These are phyloP conservation scores for Mangifera indica DNA, from an alignment of 345 rosid species.

Conservation along the genomic window DNA sequence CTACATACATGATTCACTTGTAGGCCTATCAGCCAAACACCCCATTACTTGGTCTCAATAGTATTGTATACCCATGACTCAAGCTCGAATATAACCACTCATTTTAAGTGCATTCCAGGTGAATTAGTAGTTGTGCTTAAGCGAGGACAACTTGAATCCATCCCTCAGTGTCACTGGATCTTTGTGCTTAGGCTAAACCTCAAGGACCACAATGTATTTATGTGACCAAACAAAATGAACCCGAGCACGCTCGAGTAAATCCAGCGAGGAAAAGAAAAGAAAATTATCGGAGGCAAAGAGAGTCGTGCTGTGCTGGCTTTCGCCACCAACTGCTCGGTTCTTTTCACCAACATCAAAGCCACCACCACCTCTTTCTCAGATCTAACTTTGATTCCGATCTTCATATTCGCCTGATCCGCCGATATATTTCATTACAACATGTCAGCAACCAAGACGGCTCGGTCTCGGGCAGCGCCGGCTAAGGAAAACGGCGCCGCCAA, in stretches of 20 bases:
- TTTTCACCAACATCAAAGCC: not conserved
- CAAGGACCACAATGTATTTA: not conserved
- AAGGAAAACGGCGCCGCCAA: slow-evolving; percentile 75
- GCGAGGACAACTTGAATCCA: no score
- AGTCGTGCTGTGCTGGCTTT: slow-evolving; percentile 5
- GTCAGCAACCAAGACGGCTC: slow-evolving; percentile 62
- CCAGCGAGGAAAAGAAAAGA: not conserved
- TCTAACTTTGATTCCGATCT: slow-evolving; percentile 13
- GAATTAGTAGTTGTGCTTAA: no score
- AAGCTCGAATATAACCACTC: no score
- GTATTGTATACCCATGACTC: no score
- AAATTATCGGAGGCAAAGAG: not conserved
- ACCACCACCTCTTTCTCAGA: slow-evolving; percentile 2
- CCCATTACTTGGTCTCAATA: no score
- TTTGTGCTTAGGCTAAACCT: no score
- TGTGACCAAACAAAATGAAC: no score
- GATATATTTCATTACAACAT: slow-evolving; percentile 20
- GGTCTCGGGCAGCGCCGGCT: slow-evolving; percentile 56
- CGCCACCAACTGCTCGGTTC: not conserved
- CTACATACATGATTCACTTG: no score
- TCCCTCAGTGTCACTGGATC: no score
- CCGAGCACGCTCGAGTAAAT: not conserved
- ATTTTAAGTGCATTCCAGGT: no score
- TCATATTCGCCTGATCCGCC: not conserved
- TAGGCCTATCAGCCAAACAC: no score